These are phyloP conservation scores for Uronychia binucleata DNA, from an alignment of 73 alveolate species.

Conservation along the genomic window DNA sequence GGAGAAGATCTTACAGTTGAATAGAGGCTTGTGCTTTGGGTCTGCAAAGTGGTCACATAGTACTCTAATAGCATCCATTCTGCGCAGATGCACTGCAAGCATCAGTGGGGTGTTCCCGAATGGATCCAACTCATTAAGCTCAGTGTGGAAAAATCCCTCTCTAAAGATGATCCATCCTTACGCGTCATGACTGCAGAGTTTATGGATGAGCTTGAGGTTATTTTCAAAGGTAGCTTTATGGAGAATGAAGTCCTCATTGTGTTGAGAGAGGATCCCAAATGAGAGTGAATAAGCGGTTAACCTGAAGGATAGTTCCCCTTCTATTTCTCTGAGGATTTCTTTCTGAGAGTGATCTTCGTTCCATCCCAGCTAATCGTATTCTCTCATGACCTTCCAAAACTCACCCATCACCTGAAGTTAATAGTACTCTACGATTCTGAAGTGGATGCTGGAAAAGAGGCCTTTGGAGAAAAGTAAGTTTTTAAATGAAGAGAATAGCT, in stretches of 20 bases:
- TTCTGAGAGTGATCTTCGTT: neutral
- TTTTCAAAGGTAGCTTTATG: constrained; percentile 74
- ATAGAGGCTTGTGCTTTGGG: constrained; percentile 53
- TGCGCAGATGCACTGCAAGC: constrained; percentile 63
- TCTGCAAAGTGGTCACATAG: constrained; percentile 71
- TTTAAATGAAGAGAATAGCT: neutral
- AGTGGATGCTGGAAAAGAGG: neutral
- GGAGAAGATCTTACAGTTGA: constrained; percentile 28
- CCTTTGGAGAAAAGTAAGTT: neutral
- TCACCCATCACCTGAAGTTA: neutral
- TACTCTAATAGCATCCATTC: constrained; percentile 63
- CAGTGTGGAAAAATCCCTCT: constrained; percentile 59
- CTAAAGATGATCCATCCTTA: constrained; percentile 18
- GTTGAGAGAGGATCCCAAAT: neutral
- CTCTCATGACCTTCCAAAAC: constrained; percentile 4
- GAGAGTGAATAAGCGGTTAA: neutral
- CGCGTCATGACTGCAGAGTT: constrained; percentile 20
- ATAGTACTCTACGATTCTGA: neutral
- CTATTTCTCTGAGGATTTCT: neutral
- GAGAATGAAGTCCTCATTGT: constrained; percentile 11
- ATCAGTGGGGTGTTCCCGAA: constrained; percentile 74
- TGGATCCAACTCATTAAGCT: constrained; percentile 68
- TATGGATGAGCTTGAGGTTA: constrained; percentile 44
- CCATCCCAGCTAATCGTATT: neutral
- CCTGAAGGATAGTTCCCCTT: neutral